These are phyloP conservation scores for Orbilia brochopaga DNA, from an alignment of 2,329 filamentous ascomycete genomes.

Conservation along the genomic window DNA sequence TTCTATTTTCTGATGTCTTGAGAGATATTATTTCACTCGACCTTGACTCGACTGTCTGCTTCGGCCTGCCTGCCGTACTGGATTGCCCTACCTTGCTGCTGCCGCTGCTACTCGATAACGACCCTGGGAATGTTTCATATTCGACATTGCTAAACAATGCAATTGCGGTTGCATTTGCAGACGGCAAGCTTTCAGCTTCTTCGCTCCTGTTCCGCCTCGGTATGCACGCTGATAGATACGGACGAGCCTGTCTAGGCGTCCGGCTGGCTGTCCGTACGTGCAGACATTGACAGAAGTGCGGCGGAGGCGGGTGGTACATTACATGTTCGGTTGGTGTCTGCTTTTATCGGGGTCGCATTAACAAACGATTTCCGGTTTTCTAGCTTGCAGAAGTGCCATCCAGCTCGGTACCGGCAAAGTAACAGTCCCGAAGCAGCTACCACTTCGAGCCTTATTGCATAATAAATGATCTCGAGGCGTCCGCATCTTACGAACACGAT, in stretches of 20 bases:
- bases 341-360: conserved; percentile 6
- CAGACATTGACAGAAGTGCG: too few relatives aligned
- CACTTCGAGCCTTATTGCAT: background rate
- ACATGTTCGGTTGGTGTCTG: too few relatives aligned
- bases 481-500: background rate
- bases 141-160: conserved; percentile 35
- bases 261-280: too few relatives aligned
- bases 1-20: conserved; percentile 47
- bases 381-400: conserved; percentile 2
- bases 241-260: background rate
- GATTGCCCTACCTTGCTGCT: background rate
- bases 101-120: conserved; percentile 26
- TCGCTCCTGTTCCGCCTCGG: background rate
- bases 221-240: conserved; percentile 6
- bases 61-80: too few relatives aligned
- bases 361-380: conserved; percentile 31
- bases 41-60: too few relatives aligned
- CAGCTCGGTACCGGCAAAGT: background rate
- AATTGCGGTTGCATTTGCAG: background rate
- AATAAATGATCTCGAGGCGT: too few relatives aligned
- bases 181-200: conserved; percentile 9
- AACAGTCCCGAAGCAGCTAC: conserved; percentile 33
- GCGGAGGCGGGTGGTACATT: too few relatives aligned
- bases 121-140: conserved; percentile 50
- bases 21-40: conserved; percentile 31